Conservation (phyloP, 495 filamentous ascomycete species). For the Penicillium verhagenii region DNA sequence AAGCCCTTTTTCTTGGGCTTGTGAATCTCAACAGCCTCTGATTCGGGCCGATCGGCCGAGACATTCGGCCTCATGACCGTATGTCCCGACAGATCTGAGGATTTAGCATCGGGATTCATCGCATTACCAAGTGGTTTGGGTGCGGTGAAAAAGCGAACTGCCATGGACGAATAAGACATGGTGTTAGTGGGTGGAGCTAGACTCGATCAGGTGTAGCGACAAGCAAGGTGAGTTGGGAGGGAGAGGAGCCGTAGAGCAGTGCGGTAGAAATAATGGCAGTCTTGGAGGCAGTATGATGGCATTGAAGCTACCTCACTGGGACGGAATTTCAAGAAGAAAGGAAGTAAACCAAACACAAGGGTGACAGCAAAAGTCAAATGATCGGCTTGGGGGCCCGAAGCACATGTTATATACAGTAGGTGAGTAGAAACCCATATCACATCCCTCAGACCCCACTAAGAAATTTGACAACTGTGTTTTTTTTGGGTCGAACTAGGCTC, state of each 20-base stretch:
- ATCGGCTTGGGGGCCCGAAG: background rate
- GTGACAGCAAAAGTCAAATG: background rate
- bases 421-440: background rate
- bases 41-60: constrained; percentile 10
- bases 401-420: background rate
- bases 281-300: constrained; percentile 80
- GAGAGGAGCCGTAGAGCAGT: constrained; percentile 79
- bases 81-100: constrained; percentile 42
- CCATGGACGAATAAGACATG: constrained; percentile 48
- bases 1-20: constrained; percentile 44
- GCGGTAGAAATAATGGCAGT: constrained; percentile 92
- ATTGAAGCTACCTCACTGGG: constrained; percentile 49
- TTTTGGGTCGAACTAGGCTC: constrained; percentile 4
- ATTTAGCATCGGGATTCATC: constrained; percentile 27
- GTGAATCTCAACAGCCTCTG: constrained; percentile 13
- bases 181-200: constrained; percentile 36
- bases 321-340: background rate
- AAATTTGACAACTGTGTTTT: background rate
- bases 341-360: background rate
- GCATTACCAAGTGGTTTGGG: constrained; percentile 61
- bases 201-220: constrained; percentile 61
- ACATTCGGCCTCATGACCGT: constrained; percentile 28
- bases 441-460: background rate
- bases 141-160: constrained; percentile 56
- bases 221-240: constrained; percentile 71